These are phyloP conservation scores for Cryptomeria japonica DNA, from an alignment of 75 land plant species.

Conservation along the genomic window DNA sequence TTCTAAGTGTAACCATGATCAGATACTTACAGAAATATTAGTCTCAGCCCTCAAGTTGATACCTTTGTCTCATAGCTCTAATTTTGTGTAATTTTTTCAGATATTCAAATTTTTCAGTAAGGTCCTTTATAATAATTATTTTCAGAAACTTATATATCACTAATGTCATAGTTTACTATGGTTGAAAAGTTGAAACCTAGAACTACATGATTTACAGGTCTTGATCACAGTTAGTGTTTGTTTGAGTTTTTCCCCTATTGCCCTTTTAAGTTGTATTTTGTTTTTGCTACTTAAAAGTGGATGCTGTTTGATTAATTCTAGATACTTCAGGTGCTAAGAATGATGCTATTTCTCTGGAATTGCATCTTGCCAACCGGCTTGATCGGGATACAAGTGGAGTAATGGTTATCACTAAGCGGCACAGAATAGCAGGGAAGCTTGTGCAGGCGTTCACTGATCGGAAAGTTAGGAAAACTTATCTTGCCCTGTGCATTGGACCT, in stretches of 20 bases:
- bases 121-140: background rate
- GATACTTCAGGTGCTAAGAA: slow-evolving; percentile 5
- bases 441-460: slow-evolving; percentile 74
- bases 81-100: background rate
- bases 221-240: background rate
- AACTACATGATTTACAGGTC: background rate
- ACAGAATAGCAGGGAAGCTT: slow-evolving; percentile 74
- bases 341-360: slow-evolving; percentile 22
- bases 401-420: slow-evolving; percentile 75
- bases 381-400: slow-evolving; percentile 96
- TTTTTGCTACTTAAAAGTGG: background rate
- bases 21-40: background rate
- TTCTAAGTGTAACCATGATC: background rate
- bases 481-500: slow-evolving; percentile 70
- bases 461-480: slow-evolving; percentile 68
- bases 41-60: background rate
- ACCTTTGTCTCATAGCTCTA: background rate
- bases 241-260: background rate
- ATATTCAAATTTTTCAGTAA: background rate
- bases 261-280: background rate
- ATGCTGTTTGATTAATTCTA: background rate
- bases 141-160: background rate
- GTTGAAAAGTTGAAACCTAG: background rate
- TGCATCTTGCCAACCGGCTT: slow-evolving; percentile 92
- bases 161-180: background rate